Base-by-base conservation (phyloP, 371 early-diverging fungal species). In the Zopfochytrium polystomum region DNA sequence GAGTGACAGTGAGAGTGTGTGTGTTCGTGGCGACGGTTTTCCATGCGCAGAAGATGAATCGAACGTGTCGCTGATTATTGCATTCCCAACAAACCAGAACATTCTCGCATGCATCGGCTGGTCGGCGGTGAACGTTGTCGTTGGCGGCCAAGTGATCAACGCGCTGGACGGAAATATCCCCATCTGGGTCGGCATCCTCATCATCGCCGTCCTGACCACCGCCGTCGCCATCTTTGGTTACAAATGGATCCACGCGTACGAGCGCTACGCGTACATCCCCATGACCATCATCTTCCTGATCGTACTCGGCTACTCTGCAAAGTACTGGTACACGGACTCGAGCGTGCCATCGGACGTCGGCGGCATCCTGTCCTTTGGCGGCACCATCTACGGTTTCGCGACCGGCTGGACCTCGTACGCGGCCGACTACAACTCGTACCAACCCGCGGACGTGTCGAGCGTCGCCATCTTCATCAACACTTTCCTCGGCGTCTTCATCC, bases 141-240 rank as follows among this genome's bases (percentile, higher is more conserved):
- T 38, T 11, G 38, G 11, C 38, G 38, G 38, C 38, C 38, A 38
- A 18, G 18, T 18, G 38, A 11, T 38, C 11, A 38, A 38, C 38
- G 7, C 38, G 38, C 11, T 38, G 38, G 38, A 7, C 11, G 11
- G 11, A 18, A 18, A 18, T 35, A 32, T 52, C n/a, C 61, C 72
- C n/a, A 43, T 60, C 6, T 35, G 50, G 20, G 64, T 45, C 32
- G 68, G 61, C 20, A 65, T 71, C 57, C 29, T 71, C 54, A 52
- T 71, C 59, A 51, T 71, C 7, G 46, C 72, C 3, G 38, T 63
- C 34, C 32, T 64, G 13, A 72, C 75, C 18, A 23, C 67, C 2
- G 11, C 58, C n/a, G 45, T 74, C 32, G 52, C 55, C 49, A 34
- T 74, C 46, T 71, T 74, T 42, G 75, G 75, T 4, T 74, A 72